Percentiles rank a stretch among this genome's conserved stretches.
phyloP scores from a whole-genome alignment of 177 flowering plant species.

The Telopea speciosissima region DNA sequence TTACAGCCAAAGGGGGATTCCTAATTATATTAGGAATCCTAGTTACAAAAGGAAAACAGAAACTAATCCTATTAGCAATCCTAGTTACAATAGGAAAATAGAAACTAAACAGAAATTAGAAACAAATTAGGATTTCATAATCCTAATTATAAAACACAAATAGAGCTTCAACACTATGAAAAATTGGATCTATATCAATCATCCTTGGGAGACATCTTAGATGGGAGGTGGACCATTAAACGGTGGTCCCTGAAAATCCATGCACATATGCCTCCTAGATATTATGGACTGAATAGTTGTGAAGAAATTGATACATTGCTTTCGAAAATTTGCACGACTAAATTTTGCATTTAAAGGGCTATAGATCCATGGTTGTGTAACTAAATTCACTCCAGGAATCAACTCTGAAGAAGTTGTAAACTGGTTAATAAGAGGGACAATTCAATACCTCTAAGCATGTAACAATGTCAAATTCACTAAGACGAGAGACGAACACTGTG shows the following conservation, averaged over 20 bases:
- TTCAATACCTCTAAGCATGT: slow-evolving; percentile 86
- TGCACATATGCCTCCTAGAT: neutral
- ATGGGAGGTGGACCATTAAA: neutral
- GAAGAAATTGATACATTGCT: too few species aligned
- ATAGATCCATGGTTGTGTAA: neutral
- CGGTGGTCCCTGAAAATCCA: neutral
- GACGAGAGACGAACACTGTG: slow-evolving; percentile 59
- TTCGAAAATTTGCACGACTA: too few species aligned
- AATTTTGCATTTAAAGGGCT: neutral
- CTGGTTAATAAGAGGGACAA: slow-evolving; percentile 3
- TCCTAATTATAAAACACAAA: too few species aligned
- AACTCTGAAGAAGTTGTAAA: neutral
- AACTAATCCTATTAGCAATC: too few species aligned
- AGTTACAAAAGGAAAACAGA: too few species aligned
- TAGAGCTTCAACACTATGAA: neutral
- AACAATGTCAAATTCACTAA: slow-evolving; percentile 77
- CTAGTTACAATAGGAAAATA: too few species aligned
- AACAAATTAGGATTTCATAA: too few species aligned
- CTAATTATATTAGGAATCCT: too few species aligned
- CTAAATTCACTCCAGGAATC: neutral
- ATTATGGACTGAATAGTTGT: too few species aligned
- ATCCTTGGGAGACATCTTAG: neutral
- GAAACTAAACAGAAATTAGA: too few species aligned
- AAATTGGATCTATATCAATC: too few species aligned
- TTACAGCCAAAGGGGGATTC: too few species aligned